Percentiles rank a stretch among this genome's conserved stretches.
Conservation (phyloP, 352 stramenopile species). For the Pythium volutum region DNA sequence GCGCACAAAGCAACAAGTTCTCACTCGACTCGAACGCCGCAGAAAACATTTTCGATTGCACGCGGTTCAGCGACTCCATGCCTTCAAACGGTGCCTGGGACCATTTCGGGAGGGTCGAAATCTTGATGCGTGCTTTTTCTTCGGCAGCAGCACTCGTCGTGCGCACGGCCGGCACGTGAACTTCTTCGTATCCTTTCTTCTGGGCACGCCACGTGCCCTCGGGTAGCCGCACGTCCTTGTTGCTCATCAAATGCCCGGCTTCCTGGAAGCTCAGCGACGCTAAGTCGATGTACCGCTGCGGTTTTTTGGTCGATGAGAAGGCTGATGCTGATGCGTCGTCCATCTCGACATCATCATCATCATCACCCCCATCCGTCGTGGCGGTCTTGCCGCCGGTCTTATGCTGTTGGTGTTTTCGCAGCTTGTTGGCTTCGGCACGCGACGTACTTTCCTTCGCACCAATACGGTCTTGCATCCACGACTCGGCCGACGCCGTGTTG, state of each 20-base stretch:
- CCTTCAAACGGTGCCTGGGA: slow-evolving; percentile 94
- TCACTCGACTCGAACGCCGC: slow-evolving; percentile 91
- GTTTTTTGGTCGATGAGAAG: slow-evolving; percentile 46
- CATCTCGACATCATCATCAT: slow-evolving; percentile 56
- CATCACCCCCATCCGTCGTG: slow-evolving; percentile 36
- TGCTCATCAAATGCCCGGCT: slow-evolving; percentile 97
- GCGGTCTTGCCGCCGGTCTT: slow-evolving; percentile 25
- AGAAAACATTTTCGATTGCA: slow-evolving; percentile 98
- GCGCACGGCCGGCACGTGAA: slow-evolving; percentile 97
- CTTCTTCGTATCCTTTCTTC: slow-evolving; percentile 98
- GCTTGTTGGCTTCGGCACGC: slow-evolving; percentile 74
- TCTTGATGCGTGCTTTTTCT: slow-evolving; percentile 82
- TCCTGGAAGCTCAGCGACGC: slow-evolving; percentile 94
- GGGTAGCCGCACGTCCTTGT: slow-evolving; percentile 96
- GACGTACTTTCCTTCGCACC: slow-evolving; percentile 83
- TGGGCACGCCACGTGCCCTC: slow-evolving; percentile 96
- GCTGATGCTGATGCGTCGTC: slow-evolving; percentile 24
- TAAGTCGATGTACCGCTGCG: slow-evolving; percentile 92
- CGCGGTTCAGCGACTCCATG: slow-evolving; percentile 98
- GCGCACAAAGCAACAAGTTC: slow-evolving; percentile 98
- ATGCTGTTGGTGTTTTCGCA: slow-evolving; percentile 74
- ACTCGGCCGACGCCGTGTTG: slow-evolving; percentile 87
- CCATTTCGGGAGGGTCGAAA: slow-evolving; percentile 94
- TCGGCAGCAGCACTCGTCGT: slow-evolving; percentile 69
- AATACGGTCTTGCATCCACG: slow-evolving; percentile 93